Percentiles rank a stretch among this genome's conserved stretches.
Conservation (phyloP, 2,329 filamentous ascomycete genomes). For the Epichloe sp. region DNA sequence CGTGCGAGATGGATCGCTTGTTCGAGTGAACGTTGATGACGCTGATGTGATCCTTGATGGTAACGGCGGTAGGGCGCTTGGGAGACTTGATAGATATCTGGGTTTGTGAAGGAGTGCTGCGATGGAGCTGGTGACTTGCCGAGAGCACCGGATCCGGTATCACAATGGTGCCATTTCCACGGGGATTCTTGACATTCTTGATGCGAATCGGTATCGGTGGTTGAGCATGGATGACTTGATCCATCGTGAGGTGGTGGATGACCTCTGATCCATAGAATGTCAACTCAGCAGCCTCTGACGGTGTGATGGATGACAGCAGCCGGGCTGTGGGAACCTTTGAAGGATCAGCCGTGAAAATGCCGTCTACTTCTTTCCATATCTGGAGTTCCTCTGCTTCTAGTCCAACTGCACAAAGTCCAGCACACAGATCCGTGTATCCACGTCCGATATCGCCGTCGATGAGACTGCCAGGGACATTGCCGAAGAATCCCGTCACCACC, state of each 20-base stretch:
- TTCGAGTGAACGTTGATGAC: slow-evolving; percentile 98
- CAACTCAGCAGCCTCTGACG: slow-evolving; percentile 87
- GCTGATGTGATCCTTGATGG: slow-evolving; percentile 92
- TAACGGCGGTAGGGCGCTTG: slow-evolving; percentile 76
- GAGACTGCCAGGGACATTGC: slow-evolving; percentile 78
- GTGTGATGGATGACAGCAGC: slow-evolving; percentile 78
- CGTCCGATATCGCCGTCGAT: slow-evolving; percentile 81
- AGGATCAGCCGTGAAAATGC: slow-evolving; percentile 76
- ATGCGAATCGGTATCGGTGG: slow-evolving; percentile 75
- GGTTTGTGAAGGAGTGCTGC: slow-evolving; percentile 28
- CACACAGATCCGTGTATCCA: slow-evolving; percentile 93
- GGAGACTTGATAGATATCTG: slow-evolving; percentile 36
- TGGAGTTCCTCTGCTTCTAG: slow-evolving; percentile 80
- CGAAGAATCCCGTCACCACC: slow-evolving; percentile 88
- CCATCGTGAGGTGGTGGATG: slow-evolving; percentile 98
- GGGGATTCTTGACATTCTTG: slow-evolving; percentile 83
- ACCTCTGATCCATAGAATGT: slow-evolving; percentile 93
- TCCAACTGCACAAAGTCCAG: slow-evolving; percentile 80
- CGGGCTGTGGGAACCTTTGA: slow-evolving; percentile 88
- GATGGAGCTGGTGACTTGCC: slow-evolving; percentile 44
- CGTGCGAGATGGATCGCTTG: slow-evolving; percentile 88
- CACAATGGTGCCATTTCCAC: slow-evolving; percentile 66
- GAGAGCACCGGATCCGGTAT: slow-evolving; percentile 56
- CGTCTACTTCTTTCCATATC: slow-evolving; percentile 98
- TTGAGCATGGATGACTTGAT: slow-evolving; percentile 75